A percentile compares a stretch with the other conserved stretches of the same genome.
These are phyloP conservation scores for Syzygium jambos DNA, from an alignment of 345 rosid species.

Conservation along the genomic window DNA sequence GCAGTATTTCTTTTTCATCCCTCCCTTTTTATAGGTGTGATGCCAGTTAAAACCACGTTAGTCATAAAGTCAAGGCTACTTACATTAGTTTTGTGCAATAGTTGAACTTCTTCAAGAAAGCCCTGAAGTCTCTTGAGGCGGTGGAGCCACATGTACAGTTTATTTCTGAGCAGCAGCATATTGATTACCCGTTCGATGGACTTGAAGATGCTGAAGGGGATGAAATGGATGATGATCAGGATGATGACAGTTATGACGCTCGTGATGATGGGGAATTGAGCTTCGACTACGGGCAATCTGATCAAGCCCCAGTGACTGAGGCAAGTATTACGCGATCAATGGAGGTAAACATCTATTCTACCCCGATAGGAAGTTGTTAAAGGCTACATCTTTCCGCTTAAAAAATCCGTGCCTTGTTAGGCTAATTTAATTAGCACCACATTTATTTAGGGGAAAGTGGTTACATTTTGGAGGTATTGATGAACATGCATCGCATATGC, in stretches of 20 bases:
- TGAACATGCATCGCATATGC: not conserved
- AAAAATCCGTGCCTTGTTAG: not conserved
- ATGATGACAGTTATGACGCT: constrained; percentile 30
- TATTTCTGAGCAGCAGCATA: constrained; percentile 66
- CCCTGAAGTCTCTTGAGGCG: constrained; percentile 69
- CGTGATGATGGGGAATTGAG: constrained; percentile 74
- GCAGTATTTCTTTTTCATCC: not conserved
- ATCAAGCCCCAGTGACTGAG: constrained; percentile 32
- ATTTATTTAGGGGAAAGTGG: not conserved
- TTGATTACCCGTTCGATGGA: constrained; percentile 78
- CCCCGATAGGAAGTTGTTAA: not conserved
- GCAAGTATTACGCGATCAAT: constrained; percentile 33
- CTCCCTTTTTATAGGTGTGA: not conserved
- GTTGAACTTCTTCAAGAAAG: constrained; percentile 81
- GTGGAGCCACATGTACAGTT: constrained; percentile 69
- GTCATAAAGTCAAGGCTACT: not conserved
- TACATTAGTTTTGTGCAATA: constrained; percentile 26
- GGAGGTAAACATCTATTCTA: constrained; percentile 41
- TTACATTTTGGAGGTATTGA: not conserved
- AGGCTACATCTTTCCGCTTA: not conserved
- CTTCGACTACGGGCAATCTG: constrained; percentile 59
- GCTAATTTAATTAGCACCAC: not conserved
- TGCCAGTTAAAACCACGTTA: not conserved
- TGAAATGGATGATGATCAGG: constrained; percentile 33
- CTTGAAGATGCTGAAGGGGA: constrained; percentile 63